Base-by-base conservation (phyloP, 768 basidiomycete species). In the Phlegmacium glaucopus region DNA sequence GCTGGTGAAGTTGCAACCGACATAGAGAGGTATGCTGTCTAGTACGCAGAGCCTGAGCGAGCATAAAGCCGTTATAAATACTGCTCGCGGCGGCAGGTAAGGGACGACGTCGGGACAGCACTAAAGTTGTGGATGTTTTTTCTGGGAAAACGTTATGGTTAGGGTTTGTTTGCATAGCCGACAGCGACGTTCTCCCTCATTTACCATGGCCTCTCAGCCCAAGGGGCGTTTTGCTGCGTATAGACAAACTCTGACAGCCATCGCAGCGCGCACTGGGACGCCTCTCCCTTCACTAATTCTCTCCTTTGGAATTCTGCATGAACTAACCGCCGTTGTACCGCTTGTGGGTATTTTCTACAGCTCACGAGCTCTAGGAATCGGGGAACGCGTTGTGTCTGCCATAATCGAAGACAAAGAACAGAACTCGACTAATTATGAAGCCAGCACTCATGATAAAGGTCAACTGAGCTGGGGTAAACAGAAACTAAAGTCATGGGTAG, bases 281-380 rank as follows among this genome's bases (percentile, higher is more conserved):
- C 88, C 90, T 11, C 61, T 94, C 1, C 75, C 90, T 1, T 91
- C 90, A 9, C 77, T 96, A 52, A 53, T 79, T 8, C 53, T 88
- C 35, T 90, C 92, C 0, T 95, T 96, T 54, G 82, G 79, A 5
- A 67, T 94, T 44, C 72, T 96, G 2, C 94, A 96, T 60, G 93
- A 96, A 60, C 53, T 90, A 9, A 93, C 91, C 0, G 91, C 93
- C 0, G 59, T 94, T 42, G 72, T 82, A 0, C 90, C 93, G 2
- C 74, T 94, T 25, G 76, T 85, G 4, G 78, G 81, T 29, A 61
- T 89, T 32, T 95, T 92, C 63, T 90, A 81, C 59, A 71, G 73
- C 0, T 81, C 90, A 8, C 72, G 85, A 28, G 62, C 76, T 4
- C 55, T 89, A 1, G 87, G 86, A 3, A 62, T 89, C 17, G 93